Conservation (phyloP, 345 rosid species). For the Hibiscus tridactylites region DNA sequence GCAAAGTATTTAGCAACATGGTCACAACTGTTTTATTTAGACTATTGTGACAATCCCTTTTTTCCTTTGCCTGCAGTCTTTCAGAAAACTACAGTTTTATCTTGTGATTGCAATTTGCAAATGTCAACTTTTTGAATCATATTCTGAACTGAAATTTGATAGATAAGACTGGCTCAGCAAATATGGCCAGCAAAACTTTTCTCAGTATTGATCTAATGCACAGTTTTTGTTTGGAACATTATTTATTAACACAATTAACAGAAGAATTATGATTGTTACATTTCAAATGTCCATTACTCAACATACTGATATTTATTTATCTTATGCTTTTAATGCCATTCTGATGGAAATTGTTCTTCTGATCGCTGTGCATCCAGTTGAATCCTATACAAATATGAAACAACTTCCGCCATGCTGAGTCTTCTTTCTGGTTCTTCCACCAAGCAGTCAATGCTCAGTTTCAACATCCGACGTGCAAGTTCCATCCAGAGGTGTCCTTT, state of each 20-base stretch:
- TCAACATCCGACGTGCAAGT: slow-evolving; percentile 15
- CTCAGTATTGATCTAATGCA: neutral
- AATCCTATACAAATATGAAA: slow-evolving; percentile 25
- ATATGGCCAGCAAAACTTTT: neutral
- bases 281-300: neutral
- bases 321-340: neutral
- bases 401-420: slow-evolving; percentile 30
- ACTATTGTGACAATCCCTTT: neutral
- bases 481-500: slow-evolving; percentile 12
- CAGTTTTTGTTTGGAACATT: neutral
- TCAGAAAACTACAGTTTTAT: neutral
- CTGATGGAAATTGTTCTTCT: slow-evolving; percentile 9
- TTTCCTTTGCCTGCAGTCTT: neutral
- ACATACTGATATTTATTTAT: neutral
- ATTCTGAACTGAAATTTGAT: neutral
- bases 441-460: slow-evolving; percentile 23
- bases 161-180: neutral
- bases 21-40: neutral
- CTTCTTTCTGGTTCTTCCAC: slow-evolving; percentile 28
- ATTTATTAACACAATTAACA: neutral
- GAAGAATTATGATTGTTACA: neutral
- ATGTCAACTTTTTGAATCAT: neutral
- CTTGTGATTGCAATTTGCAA: neutral
- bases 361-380: slow-evolving; percentile 22
- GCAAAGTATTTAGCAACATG: neutral